phyloP scores from a whole-genome alignment of 2,329 filamentous ascomycete genomes.

The Botryotinia convoluta region DNA sequence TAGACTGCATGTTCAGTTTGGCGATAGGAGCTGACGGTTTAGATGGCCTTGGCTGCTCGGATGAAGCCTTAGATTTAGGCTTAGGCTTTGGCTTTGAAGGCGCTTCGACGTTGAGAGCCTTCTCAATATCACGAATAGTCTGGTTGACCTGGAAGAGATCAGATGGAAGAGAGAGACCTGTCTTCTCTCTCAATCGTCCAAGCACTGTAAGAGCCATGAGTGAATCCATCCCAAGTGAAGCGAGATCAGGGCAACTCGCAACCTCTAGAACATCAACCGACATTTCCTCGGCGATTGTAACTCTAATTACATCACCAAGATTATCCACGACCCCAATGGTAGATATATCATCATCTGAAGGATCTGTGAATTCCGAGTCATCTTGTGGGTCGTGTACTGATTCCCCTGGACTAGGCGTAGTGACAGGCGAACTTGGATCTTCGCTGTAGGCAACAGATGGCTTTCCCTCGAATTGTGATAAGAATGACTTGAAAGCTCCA shows the following conservation, averaged over 20 bases:
- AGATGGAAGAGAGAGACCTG: slow-evolving; percentile 52
- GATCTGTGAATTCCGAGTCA: slow-evolving; percentile 40
- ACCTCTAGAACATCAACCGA: slow-evolving; percentile 66
- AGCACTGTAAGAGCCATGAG: slow-evolving; percentile 57
- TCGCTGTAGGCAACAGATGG: slow-evolving; percentile 19
- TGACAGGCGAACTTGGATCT: slow-evolving; percentile 16
- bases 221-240: slow-evolving; percentile 58
- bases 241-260: slow-evolving; percentile 51
- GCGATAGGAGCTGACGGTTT: slow-evolving; percentile 43
- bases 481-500: slow-evolving; percentile 46
- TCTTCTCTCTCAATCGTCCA: slow-evolving; percentile 53
- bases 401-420: slow-evolving; percentile 10
- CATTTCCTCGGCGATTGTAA: slow-evolving; percentile 69
- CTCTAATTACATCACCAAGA: slow-evolving; percentile 55
- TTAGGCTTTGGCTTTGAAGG: slow-evolving; percentile 23
- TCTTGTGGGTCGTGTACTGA: slow-evolving; percentile 18
- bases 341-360: slow-evolving; percentile 51
- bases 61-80: slow-evolving; percentile 30
- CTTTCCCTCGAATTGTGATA: slow-evolving; percentile 42
- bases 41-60: slow-evolving; percentile 5
- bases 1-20: slow-evolving; percentile 38
- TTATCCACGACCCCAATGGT: slow-evolving; percentile 49
- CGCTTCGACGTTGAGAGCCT: slow-evolving; percentile 53
- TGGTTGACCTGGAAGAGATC: slow-evolving; percentile 61
- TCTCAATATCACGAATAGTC: slow-evolving; percentile 64